Conservation (phyloP, 139 green algal genomes). For the Marvania coccoides region DNA sequence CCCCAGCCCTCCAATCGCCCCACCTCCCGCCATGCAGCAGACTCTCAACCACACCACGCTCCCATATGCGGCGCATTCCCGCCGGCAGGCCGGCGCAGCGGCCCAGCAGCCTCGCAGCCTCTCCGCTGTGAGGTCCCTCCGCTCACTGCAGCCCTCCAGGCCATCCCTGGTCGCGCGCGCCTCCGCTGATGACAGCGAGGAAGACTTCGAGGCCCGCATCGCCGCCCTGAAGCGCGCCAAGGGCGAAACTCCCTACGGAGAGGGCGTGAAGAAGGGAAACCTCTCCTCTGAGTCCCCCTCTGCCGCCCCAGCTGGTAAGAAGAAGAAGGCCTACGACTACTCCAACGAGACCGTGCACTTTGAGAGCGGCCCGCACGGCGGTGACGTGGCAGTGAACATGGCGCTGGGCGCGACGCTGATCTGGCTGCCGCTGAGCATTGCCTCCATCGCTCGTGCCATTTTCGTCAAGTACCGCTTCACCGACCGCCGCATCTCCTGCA, state of each 20-base stretch:
- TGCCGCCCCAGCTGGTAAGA: not conserved
- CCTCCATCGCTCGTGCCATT: slow-evolving; percentile 50
- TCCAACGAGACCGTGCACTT: slow-evolving; percentile 58
- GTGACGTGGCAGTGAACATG: slow-evolving; percentile 79
- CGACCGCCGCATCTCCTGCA: slow-evolving; percentile 68
- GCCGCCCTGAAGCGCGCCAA: slow-evolving; percentile 57
- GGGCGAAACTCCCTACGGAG: slow-evolving; percentile 46
- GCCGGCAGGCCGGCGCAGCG: not conserved
- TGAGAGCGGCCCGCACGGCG: slow-evolving; percentile 42
- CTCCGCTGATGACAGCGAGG: slow-evolving; percentile 23
- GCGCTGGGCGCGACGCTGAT: slow-evolving; percentile 68
- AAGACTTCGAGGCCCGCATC: slow-evolving; percentile 67
- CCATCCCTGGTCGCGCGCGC: not conserved
- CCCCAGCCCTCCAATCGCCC: not conserved
- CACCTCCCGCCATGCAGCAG: not conserved
- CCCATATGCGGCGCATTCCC: not conserved
- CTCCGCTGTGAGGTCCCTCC: not conserved
- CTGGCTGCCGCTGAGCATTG: slow-evolving; percentile 76
- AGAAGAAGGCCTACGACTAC: slow-evolving; percentile 49
- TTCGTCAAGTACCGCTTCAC: slow-evolving; percentile 90
- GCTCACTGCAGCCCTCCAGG: not conserved
- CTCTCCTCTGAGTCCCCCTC: not conserved
- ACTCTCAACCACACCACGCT: not conserved
- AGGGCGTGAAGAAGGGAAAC: slow-evolving; percentile 8
- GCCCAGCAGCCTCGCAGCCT: not conserved